Evolutionary conservation across 768 basidiomycete species (phyloP), one percentile per base, ranked within the genome.

Genomic region (Omphalotus guepiniiformis): DNA sequence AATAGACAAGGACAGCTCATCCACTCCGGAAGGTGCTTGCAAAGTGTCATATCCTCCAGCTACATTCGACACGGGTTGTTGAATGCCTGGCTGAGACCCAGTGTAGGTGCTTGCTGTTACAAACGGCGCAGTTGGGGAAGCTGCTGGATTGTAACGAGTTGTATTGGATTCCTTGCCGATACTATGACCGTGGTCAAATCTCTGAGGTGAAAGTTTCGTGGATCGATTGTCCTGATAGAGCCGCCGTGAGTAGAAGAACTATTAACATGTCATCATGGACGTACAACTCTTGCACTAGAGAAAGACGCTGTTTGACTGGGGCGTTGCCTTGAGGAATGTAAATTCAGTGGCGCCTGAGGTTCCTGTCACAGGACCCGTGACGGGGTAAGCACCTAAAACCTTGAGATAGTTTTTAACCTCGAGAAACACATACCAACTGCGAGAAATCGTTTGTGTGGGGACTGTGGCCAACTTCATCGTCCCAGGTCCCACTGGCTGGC

Each of bases 401-500:
- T n/a, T n/a, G n/a, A n/a, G n/a, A n/a, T n/a, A n/a, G n/a, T n/a
- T n/a, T n/a, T n/a, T n/a, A n/a, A n/a, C n/a, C n/a, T n/a, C 6
- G 23, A 39, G 37, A 30, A 6, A 30, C 18, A 68, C 73, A 59
- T 34, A 79, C 81, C 65, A 78, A 47, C 52, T 74, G 67, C 37
- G 68, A 63, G 38, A 72, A 69, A 40, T 79, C 79, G 53, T 73
- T 76, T 59, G 71, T 75, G 55, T 73, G 66, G 13, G 77, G 73
- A 48, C 67, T 75, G 23, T 61, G 30, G 47, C 63, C 73, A 42
- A 56, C 67, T 42, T 68, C 53, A 49, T 83, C 83, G 47, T 82
- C 84, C 82, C 83, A 85, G 18, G 75, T 68, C 25, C 74, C 79
- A 51, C 75, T 77, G 13, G 73, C 63, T 22, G 78, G 64, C 38